Percentiles rank a stretch among this genome's conserved stretches.
Evolutionary conservation across 257 asterid species (phyloP).

Genomic region (Primulina huaijiensis): DNA sequence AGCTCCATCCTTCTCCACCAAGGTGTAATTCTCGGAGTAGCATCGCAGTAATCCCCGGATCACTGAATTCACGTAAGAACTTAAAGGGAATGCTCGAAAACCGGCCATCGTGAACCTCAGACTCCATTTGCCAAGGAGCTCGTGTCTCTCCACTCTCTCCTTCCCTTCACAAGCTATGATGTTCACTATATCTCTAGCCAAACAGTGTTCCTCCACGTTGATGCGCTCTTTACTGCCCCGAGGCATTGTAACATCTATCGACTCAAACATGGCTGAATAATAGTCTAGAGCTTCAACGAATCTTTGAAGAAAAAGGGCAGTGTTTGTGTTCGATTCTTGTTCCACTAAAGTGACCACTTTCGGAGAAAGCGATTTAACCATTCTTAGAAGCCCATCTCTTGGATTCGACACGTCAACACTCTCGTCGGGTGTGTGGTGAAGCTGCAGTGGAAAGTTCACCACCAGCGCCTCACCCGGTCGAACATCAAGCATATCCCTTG

Average conservation of each 20-base stretch:
- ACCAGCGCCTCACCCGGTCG: slow-evolving; percentile 80
- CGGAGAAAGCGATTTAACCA: slow-evolving; percentile 66
- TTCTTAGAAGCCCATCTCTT: slow-evolving; percentile 75
- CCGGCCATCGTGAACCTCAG: slow-evolving; percentile 83
- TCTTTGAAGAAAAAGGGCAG: slow-evolving; percentile 71
- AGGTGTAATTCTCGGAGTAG: slow-evolving; percentile 74
- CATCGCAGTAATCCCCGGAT: slow-evolving; percentile 59
- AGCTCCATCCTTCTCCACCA: slow-evolving; percentile 75
- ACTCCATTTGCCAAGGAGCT: slow-evolving; percentile 89
- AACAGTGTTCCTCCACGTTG: slow-evolving; percentile 83
- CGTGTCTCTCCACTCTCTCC: slow-evolving; percentile 89
- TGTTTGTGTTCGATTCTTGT: slow-evolving; percentile 90
- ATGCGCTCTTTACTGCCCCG: slow-evolving; percentile 80
- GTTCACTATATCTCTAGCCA: slow-evolving; percentile 90
- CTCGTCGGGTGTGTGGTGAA: slow-evolving; percentile 92
- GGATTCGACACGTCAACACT: slow-evolving; percentile 84
- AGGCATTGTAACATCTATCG: slow-evolving; percentile 64
- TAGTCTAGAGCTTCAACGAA: slow-evolving; percentile 67
- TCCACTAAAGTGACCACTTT: slow-evolving; percentile 80
- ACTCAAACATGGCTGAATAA: slow-evolving; percentile 84
- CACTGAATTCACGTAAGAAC: slow-evolving; percentile 76
- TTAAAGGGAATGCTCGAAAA: slow-evolving; percentile 58
- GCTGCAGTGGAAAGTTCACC: slow-evolving; percentile 81
- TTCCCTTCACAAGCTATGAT: slow-evolving; percentile 88
- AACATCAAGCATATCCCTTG: slow-evolving; percentile 60